These are phyloP conservation scores for Acidomyces sp. DNA, from an alignment of 495 filamentous ascomycete species.

Conservation along the genomic window DNA sequence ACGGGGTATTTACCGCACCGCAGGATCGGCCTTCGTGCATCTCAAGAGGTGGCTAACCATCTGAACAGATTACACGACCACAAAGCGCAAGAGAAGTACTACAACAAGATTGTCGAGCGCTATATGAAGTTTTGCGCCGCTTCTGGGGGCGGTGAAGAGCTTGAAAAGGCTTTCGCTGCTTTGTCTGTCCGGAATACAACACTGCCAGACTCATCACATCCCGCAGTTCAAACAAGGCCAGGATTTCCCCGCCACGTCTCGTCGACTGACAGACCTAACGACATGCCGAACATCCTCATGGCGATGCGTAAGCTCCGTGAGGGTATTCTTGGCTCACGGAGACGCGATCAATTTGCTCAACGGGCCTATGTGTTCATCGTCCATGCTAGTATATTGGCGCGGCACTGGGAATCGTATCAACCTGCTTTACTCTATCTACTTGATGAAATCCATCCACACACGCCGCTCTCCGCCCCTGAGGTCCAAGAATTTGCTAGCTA, in stretches of 20 bases:
- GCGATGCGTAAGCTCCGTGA: constrained; percentile 89
- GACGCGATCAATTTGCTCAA: constrained; percentile 42
- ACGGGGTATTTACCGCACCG: constrained; percentile 23
- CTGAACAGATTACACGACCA: constrained; percentile 53
- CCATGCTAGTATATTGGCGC: constrained; percentile 63
- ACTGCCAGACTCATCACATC: constrained; percentile 29
- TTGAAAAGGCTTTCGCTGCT: constrained; percentile 60
- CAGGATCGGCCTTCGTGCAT: too few species aligned
- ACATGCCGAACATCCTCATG: constrained; percentile 48
- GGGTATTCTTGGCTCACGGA: constrained; percentile 60
- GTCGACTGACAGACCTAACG: constrained; percentile 19
- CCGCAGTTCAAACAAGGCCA: constrained; percentile 28
- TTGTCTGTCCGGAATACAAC: constrained; percentile 43
- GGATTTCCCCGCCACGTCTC: constrained; percentile 8
- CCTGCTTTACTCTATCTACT: constrained; percentile 74
- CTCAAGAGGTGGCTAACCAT: background rate
- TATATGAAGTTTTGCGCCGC: constrained; percentile 78
- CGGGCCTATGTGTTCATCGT: constrained; percentile 55
- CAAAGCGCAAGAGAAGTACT: constrained; percentile 70
- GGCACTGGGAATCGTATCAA: constrained; percentile 75
- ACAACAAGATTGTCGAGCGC: constrained; percentile 66
- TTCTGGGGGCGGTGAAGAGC: constrained; percentile 48
- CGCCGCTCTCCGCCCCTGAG: constrained; percentile 53
- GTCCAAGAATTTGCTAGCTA: constrained; percentile 67
- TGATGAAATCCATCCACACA: constrained; percentile 44